Evolutionary conservation across 148 eudicot species (phyloP).

Genomic region (Camellia lanceoleosa): DNA sequence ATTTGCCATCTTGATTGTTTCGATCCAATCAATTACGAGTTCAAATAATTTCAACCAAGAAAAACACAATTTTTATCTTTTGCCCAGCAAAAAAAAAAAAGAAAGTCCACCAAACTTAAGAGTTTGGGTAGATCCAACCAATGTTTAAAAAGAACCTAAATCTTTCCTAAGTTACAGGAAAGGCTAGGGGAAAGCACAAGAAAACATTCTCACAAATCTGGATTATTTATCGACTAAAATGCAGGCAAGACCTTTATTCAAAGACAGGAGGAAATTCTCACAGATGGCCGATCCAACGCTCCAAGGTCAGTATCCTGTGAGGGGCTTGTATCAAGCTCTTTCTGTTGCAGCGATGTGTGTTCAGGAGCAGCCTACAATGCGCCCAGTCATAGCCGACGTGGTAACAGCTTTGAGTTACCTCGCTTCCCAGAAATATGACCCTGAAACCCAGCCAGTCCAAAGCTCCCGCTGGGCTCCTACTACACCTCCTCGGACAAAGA

Average conservation of each 20-base stretch:
- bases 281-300: constrained; percentile 71
- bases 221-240: neutral
- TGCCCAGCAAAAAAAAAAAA: neutral
- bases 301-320: constrained; percentile 57
- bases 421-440: constrained; percentile 55
- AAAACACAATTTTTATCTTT: too few relatives aligned
- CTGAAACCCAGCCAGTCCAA: constrained; percentile 34
- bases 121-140: neutral
- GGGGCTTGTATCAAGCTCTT: constrained; percentile 70
- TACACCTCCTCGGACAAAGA: constrained; percentile 47
- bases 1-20: too few relatives aligned
- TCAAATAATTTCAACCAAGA: too few relatives aligned
- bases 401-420: constrained; percentile 71
- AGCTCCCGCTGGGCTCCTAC: constrained; percentile 32
- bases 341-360: constrained; percentile 81
- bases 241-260: constrained; percentile 74
- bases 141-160: neutral
- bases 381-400: constrained; percentile 67
- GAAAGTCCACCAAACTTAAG: neutral
- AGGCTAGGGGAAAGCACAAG: neutral
- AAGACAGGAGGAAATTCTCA: constrained; percentile 55
- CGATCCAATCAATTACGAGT: too few relatives aligned
- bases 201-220: neutral
- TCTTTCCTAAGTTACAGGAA: neutral
- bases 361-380: constrained; percentile 67